Percentiles rank a stretch among this genome's conserved stretches.
These are phyloP conservation scores for Penicillium sp. DNA, from an alignment of 2,329 filamentous ascomycete genomes.

Conservation along the genomic window DNA sequence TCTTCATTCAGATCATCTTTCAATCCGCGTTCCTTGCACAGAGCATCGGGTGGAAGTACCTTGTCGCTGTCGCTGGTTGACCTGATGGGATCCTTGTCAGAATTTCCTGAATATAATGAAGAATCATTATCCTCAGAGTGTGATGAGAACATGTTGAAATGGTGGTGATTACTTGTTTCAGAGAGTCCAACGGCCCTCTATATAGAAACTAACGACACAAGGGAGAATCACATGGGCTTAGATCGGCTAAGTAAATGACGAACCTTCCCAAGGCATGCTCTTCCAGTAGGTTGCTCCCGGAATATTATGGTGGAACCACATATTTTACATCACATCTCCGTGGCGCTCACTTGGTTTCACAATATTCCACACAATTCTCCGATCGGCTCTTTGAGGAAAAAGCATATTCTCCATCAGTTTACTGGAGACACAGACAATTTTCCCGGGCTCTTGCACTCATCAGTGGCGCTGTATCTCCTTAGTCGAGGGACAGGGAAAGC, in stretches of 20 bases:
- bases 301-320: neutral
- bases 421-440: no score
- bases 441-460: neutral
- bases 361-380: slow-evolving; percentile 17
- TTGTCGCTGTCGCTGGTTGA: neutral
- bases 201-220: neutral
- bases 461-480: neutral
- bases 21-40: neutral
- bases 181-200: neutral
- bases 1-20: neutral
- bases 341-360: neutral
- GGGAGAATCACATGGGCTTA: slow-evolving; percentile 2
- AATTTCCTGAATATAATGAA: neutral
- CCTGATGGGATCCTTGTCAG: neutral
- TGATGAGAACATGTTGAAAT: neutral
- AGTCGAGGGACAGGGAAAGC: neutral
- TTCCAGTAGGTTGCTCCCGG: neutral
- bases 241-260: slow-evolving; percentile 13
- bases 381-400: neutral
- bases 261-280: slow-evolving; percentile 2
- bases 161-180: neutral
- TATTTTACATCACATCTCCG: slow-evolving; percentile 11
- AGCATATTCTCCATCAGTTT: no score
- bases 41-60: neutral
- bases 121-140: neutral